phyloP scores from a whole-genome alignment of 148 eudicot species.

The Pouteria glomerata region DNA sequence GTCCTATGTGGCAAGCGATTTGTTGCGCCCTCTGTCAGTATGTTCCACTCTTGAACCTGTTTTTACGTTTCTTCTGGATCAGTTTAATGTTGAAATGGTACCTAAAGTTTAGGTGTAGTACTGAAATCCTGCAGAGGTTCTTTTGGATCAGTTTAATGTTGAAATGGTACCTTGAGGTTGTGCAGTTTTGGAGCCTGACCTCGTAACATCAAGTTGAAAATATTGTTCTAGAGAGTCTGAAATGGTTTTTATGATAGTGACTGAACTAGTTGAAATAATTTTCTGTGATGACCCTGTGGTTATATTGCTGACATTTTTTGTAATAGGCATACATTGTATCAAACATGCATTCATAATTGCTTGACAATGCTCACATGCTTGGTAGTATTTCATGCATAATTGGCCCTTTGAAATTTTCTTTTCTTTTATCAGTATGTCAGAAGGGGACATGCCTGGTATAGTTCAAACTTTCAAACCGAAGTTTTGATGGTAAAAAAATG shows the following conservation, averaged over 20 bases:
- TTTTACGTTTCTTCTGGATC: neutral
- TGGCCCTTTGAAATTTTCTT: too few relatives aligned
- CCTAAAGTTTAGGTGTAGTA: too few relatives aligned
- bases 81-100: neutral
- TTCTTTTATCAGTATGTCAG: neutral
- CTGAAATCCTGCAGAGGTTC: neutral
- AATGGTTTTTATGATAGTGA: too few relatives aligned
- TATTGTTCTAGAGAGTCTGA: neutral
- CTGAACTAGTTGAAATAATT: too few relatives aligned
- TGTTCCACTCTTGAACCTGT: constrained; percentile 16
- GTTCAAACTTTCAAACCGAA: neutral
- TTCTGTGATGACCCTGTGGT: too few relatives aligned
- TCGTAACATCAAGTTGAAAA: neutral
- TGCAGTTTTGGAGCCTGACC: neutral
- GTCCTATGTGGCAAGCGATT: constrained; percentile 56
- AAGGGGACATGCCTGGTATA: neutral
- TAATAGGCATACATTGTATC: too few relatives aligned
- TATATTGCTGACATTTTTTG: neutral
- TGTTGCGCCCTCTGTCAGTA: constrained; percentile 75
- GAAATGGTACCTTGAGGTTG: neutral
- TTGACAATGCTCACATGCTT: neutral
- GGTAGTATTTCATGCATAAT: neutral
- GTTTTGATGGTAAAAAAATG: too few relatives aligned
- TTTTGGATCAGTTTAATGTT: neutral
- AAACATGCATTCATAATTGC: too few relatives aligned